Base-by-base conservation (phyloP, 441 rosid species). In the Adansonia grandidieri region DNA sequence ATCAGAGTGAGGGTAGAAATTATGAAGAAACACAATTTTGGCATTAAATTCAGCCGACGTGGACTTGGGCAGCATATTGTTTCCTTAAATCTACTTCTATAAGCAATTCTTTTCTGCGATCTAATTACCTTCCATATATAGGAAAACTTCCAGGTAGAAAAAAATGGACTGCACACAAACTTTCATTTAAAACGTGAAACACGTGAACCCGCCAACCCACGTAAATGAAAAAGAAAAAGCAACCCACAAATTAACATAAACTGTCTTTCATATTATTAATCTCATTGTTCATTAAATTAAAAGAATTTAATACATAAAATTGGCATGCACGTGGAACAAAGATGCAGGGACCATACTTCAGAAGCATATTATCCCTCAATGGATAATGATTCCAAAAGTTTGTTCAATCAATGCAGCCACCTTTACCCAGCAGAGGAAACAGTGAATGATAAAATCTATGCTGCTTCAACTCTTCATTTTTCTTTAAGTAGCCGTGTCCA, bases 71-170 rank as follows among this genome's bases (percentile, higher is more conserved):
- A 48, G 42, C 42, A 48, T 20, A 6, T 69, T 69, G 17, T 13
- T 68, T 20, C 73, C 10, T 1, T 47, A 47, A 22, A 68, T 68
- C 57, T 69, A 69, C 17, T 48, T 11, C 11, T 69, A 69, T 48
- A 48, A 11, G 22, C 15, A 10, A 20, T 10, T 67, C 5, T 67
- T 67, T 67, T 67, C 15, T 4, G 0, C 73, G 6, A 11, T 20
- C 73, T 47, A 68, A 22, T 56, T 47, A 68, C 40, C 69, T 69
- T 69, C 73, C 58, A 48, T 48, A 48, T 48, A 22, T 69, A 13
- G 73, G 37, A 69, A 69, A 69, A 69, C 73, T 48, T 69, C 42
- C 58, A 69, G 6, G 58, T 69, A 24, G 58, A 45, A 17, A 47
- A 45, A 44, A 17, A 47, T 19, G 13, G 73, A 69, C 11, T 37